Conservation (phyloP, 495 filamentous ascomycete genomes). For the Neurospora sp. region DNA sequence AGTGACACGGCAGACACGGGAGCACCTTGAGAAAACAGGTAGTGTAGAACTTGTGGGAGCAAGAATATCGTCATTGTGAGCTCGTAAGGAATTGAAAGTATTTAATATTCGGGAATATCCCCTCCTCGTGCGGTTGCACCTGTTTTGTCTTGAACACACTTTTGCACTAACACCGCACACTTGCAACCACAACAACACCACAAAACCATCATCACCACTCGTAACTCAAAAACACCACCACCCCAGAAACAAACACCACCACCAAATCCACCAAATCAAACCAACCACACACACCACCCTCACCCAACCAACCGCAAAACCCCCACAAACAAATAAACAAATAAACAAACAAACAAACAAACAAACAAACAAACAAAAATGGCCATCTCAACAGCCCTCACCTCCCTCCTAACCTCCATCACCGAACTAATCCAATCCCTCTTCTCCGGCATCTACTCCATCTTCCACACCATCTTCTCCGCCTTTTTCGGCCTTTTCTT, state of each 20-base stretch:
- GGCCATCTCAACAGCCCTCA: slow-evolving; percentile 20
- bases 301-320: neutral
- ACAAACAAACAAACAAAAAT: slow-evolving; percentile 11
- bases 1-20: too few species aligned
- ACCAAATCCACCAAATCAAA: neutral
- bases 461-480: slow-evolving; percentile 18
- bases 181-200: neutral
- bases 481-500: slow-evolving; percentile 16
- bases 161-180: neutral
- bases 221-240: too few species aligned
- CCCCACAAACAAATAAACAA: neutral
- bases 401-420: slow-evolving; percentile 23
- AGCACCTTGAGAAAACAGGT: neutral
- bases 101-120: neutral
- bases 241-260: neutral
- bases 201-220: neutral
- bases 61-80: neutral
- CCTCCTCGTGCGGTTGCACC: neutral
- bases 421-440: slow-evolving; percentile 23
- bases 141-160: neutral
- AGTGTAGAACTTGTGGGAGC: neutral
- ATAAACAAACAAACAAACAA: neutral
- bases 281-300: neutral
- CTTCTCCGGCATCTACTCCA: slow-evolving; percentile 16
- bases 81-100: neutral